Base-by-base conservation (phyloP, 2,329 filamentous ascomycete species). In the Fonsecaea pedrosoi region DNA sequence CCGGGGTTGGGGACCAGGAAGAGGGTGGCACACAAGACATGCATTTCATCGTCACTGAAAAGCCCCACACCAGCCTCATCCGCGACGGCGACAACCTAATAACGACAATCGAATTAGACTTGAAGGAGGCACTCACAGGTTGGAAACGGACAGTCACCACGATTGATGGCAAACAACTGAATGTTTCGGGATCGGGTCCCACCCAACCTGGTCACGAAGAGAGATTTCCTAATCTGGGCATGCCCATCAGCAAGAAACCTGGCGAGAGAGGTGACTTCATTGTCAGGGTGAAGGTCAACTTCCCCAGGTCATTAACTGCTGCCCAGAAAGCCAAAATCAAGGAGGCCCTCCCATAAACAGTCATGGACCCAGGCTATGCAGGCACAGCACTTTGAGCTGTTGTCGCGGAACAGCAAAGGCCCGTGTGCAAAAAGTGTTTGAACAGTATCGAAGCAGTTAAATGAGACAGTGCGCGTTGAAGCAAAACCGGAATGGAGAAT, bases 1-100 rank as follows among this genome's bases (percentile, higher is more conserved):
- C 91, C 76, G 93, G 94, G 50, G 94, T 99, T n/a, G 95, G 95
- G 10, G 95, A 99, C 79, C 94, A 98, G 78, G 93, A 97, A 69
- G 95, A 98, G 76, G 95, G 95, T 50, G 94, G 94, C 13, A 92
- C 93, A 66, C 95, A 99, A 78, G 95, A 99, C 79, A 80, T 99
- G 60, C 94, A 97, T 78, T 96, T 99, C 74, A 90, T 99, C 66
- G 87, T 99, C 25, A 90, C 93, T 79, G 94, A 96, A 92, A 97
- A 97, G 89, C 84, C 89, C 40, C 93, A 99, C 74, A 86, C 92
- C 0, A 85, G 92, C 53, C 96, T 92, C 81, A 90, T 86, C 67
- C 92, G 95, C 68, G 91, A 96, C 65, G 93, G 92, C 72, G 94
- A 98, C 79, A 91, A 98, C 74, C 83, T 99, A 54, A 83, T 91